These are phyloP conservation scores for Effrenium voratum DNA, from an alignment of 73 alveolate species.

Conservation along the genomic window DNA sequence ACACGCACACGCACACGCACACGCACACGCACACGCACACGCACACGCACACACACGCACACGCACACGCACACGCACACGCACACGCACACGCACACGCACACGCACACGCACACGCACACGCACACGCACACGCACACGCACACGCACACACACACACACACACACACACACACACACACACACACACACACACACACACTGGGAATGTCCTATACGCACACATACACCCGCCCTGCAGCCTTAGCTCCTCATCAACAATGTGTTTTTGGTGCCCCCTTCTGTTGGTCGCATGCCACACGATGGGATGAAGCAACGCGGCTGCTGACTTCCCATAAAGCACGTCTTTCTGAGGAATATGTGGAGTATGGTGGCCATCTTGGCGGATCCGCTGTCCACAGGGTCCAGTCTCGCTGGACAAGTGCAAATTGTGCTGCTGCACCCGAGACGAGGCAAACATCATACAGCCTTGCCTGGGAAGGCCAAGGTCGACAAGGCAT, in stretches of 20 bases:
- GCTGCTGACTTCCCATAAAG: not conserved
- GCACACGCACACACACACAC: not conserved
- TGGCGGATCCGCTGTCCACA: too few species aligned
- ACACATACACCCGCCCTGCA: not conserved
- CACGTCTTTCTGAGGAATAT: too few species aligned
- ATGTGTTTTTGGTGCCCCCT: too few species aligned
- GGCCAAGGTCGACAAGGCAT: too few species aligned
- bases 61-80: conserved; percentile 10
- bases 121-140: not conserved
- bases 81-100: conserved; percentile 35
- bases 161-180: not conserved
- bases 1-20: not conserved
- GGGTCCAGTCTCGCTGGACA: too few species aligned
- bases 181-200: conserved; percentile 23
- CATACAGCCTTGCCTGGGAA: too few species aligned
- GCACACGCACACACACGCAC: not conserved
- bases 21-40: not conserved
- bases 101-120: conserved; percentile 5
- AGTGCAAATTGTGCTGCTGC: too few species aligned
- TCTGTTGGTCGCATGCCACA: too few species aligned
- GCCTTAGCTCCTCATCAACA: not conserved
- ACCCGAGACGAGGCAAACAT: too few species aligned
- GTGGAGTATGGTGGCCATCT: too few species aligned
- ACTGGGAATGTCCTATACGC: too few species aligned
- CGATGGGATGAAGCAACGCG: too few species aligned